These are phyloP conservation scores for Sphagnurus paluster DNA, from an alignment of 1,284 basidiomycete genomes.

Conservation along the genomic window DNA sequence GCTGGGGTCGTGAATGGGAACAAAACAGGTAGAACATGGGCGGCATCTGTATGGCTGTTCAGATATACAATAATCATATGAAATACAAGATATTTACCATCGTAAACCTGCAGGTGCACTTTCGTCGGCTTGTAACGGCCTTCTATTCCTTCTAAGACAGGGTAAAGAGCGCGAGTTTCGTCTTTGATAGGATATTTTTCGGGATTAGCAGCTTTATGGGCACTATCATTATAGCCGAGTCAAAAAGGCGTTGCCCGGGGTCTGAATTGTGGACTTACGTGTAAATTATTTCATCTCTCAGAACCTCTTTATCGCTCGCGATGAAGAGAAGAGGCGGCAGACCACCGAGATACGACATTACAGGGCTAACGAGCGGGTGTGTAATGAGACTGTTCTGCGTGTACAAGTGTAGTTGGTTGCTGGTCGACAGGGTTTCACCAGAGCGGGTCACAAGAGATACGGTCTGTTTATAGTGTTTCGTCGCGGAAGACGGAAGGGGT, in stretches of 20 bases:
- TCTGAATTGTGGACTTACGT: conserved; percentile 48
- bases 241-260: background rate
- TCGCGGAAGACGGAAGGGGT: conserved; percentile 38
- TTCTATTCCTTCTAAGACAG: conserved; percentile 67
- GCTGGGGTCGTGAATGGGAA: conserved; percentile 84
- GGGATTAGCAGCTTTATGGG: conserved; percentile 91
- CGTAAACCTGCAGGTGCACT: conserved; percentile 90
- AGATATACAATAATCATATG: background rate
- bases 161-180: conserved; percentile 62
- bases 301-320: conserved; percentile 88
- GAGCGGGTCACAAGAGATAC: conserved; percentile 40
- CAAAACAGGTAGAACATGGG: conserved; percentile 75
- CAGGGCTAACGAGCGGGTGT: conserved; percentile 88
- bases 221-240: conserved; percentile 46
- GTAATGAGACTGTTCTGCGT: conserved; percentile 80
- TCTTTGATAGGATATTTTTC: conserved; percentile 69
- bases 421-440: conserved; percentile 57
- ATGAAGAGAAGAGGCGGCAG: conserved; percentile 87
- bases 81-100: conserved; percentile 45
- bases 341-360: conserved; percentile 85
- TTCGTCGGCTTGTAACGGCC: conserved; percentile 68
- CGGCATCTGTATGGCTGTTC: conserved; percentile 45
- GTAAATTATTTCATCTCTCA: conserved; percentile 92
- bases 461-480: conserved; percentile 38
- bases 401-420: conserved; percentile 87